Base-by-base conservation (phyloP, 2,329 filamentous ascomycete genomes). In the Fusarium lyarnte region DNA sequence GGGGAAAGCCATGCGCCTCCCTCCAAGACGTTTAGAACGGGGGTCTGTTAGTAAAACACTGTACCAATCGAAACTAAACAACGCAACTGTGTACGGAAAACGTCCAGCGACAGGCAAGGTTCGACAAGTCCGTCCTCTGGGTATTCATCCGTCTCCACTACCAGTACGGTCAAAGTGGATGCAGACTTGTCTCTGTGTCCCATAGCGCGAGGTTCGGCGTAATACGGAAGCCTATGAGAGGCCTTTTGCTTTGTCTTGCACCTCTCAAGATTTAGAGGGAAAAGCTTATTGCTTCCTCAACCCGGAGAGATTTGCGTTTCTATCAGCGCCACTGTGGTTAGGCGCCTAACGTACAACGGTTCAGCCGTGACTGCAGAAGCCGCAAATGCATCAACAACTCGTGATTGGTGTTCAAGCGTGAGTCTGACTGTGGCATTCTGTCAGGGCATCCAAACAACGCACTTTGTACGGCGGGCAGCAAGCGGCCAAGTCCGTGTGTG, bases 1-100 rank as follows among this genome's bases (percentile, higher is more conserved):
- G 45, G 63, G 60, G 66, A 66, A 67, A 33, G 39, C 27, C 21
- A 29, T 51, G 9, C 27, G 49, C 38, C 33, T 63, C 25, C 55
- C 43, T 66, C 51, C 41, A 58, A 63, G 43, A 67, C 70, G 70
- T 71, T 69, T 54, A 41, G 58, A 63, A 58, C 61, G 59, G 60
- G 70, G 60, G 33, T 25, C 21, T 27, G 17, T 25, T 51, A 64
- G 69, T 73, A 53, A 41, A 59, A 71, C 69, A 69, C 54, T 70
- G 74, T 75, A 65, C 73, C 65, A 73, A 76, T 74, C 33, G 35
- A 58, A 69, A 58, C 39, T 39, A 46, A 52, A 21, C 25, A 42
- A 52, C 43, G 14, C 27, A 31, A 35, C 49, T 55, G 14, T 43
- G 38, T 29, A 33, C 49, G n/a, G 39, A 36, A 49, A 39, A 42